Percentiles rank a stretch among this genome's conserved stretches.
phyloP scores from a whole-genome alignment of 805 yeast species.

The Pichia gijzeniarum region DNA sequence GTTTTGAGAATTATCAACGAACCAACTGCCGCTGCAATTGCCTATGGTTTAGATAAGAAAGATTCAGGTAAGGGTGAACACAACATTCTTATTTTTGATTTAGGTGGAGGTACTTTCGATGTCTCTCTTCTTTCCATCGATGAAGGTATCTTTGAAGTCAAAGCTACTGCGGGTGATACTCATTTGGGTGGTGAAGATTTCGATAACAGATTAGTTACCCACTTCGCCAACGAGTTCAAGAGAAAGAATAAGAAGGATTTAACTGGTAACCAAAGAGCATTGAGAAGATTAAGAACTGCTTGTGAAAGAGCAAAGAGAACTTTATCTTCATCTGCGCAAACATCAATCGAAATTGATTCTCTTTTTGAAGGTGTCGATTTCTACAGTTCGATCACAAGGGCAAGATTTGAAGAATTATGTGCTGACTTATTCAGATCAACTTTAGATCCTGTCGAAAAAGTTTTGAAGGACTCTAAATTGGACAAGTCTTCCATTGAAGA shows the following conservation, averaged over 20 bases:
- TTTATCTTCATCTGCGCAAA: slow-evolving; percentile 91
- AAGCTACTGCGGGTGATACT: slow-evolving; percentile 89
- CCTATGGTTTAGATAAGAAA: slow-evolving; percentile 83
- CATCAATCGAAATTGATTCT: slow-evolving; percentile 93
- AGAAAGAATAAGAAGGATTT: slow-evolving; percentile 96
- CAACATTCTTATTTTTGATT: slow-evolving; percentile 85
- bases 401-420: slow-evolving; percentile 96
- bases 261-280: slow-evolving; percentile 88
- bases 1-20: slow-evolving; percentile 93
- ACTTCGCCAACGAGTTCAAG: slow-evolving; percentile 93
- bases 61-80: slow-evolving; percentile 70
- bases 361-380: slow-evolving; percentile 93
- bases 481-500: slow-evolving; percentile 88
- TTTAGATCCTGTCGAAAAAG: slow-evolving; percentile 92
- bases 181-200: slow-evolving; percentile 99
- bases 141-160: slow-evolving; percentile 95
- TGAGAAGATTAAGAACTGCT: slow-evolving; percentile 97
- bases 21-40: slow-evolving; percentile 97
- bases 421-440: slow-evolving; percentile 92
- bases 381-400: slow-evolving; percentile 94
- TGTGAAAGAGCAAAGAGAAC: slow-evolving; percentile 99
- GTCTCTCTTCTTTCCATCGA: slow-evolving; percentile 86
- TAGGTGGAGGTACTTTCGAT: slow-evolving; percentile 99
- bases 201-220: slow-evolving; percentile 93
- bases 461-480: slow-evolving; percentile 81